These are phyloP conservation scores for Candida easanensis DNA, from an alignment of 805 yeast genomes.

Conservation along the genomic window DNA sequence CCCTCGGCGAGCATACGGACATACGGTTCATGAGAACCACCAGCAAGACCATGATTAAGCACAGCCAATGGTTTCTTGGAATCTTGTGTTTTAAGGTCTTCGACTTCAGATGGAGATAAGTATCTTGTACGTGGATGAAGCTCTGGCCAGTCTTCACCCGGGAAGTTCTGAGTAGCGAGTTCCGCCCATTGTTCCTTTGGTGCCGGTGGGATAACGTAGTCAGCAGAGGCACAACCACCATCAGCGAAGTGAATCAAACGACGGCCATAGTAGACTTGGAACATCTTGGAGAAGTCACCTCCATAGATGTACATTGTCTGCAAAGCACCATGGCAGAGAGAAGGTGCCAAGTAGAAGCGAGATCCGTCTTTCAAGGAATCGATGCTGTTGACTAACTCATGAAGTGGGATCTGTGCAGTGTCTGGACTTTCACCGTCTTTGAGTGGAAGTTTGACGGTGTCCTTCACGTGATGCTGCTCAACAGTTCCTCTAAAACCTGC, in stretches of 20 bases:
- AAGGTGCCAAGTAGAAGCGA: slow-evolving; percentile 58
- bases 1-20: slow-evolving; percentile 52
- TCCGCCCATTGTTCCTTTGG: slow-evolving; percentile 29
- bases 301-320: slow-evolving; percentile 73
- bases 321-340: slow-evolving; percentile 65
- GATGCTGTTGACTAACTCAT: slow-evolving; percentile 25
- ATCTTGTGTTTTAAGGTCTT: slow-evolving; percentile 31
- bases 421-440: slow-evolving; percentile 14
- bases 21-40: slow-evolving; percentile 77
- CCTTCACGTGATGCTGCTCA: slow-evolving; percentile 18
- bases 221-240: slow-evolving; percentile 72
- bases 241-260: slow-evolving; percentile 56
- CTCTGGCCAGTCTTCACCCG: slow-evolving; percentile 49
- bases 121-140: slow-evolving; percentile 71
- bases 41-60: slow-evolving; percentile 71
- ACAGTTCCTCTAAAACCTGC: slow-evolving; percentile 31
- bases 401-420: slow-evolving; percentile 22
- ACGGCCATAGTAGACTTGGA: slow-evolving; percentile 71
- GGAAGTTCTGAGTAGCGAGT: slow-evolving; percentile 41
- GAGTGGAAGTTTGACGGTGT: slow-evolving; percentile 28
- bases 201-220: slow-evolving; percentile 53
- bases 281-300: slow-evolving; percentile 48
- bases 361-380: slow-evolving; percentile 48
- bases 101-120: slow-evolving; percentile 44
- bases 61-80: slow-evolving; percentile 51